Conservation (phyloP, 768 basidiomycete genomes). For the Mycena venus region DNA sequence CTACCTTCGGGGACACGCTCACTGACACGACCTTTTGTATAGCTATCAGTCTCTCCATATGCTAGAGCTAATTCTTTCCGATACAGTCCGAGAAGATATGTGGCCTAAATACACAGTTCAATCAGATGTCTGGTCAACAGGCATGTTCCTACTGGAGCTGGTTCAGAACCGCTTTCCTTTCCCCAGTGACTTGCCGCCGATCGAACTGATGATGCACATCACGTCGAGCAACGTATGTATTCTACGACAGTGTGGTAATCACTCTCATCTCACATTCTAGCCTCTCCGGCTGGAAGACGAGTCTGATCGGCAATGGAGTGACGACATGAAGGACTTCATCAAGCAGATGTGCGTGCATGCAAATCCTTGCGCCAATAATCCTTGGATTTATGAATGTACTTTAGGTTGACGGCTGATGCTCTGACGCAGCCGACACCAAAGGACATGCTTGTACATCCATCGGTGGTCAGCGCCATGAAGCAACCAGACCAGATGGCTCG, state of each 20-base stretch:
- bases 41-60: constrained; percentile 78
- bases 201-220: constrained; percentile 94
- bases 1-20: constrained; percentile 95
- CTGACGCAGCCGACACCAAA: constrained; percentile 81
- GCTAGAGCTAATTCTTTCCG: constrained; percentile 20
- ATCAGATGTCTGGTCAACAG: constrained; percentile 98
- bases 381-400: constrained; percentile 32
- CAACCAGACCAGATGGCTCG: constrained; percentile 90
- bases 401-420: constrained; percentile 79
- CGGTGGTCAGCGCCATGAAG: constrained; percentile 83
- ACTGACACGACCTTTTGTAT: constrained; percentile 99
- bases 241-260: background rate
- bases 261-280: constrained; percentile 52
- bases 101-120: constrained; percentile 93
- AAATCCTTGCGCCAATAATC: constrained; percentile 2
- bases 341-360: constrained; percentile 82
- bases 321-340: constrained; percentile 94
- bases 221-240: constrained; percentile 80
- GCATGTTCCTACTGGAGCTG: constrained; percentile 93
- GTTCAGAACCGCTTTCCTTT: constrained; percentile 97
- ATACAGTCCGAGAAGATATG: constrained; percentile 92
- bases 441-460: constrained; percentile 87
- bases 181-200: constrained; percentile 90
- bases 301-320: constrained; percentile 76
- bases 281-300: constrained; percentile 89